phyloP scores from a whole-genome alignment of 176 grass and related monocot genomes.

The Phoenix dactylifera region DNA sequence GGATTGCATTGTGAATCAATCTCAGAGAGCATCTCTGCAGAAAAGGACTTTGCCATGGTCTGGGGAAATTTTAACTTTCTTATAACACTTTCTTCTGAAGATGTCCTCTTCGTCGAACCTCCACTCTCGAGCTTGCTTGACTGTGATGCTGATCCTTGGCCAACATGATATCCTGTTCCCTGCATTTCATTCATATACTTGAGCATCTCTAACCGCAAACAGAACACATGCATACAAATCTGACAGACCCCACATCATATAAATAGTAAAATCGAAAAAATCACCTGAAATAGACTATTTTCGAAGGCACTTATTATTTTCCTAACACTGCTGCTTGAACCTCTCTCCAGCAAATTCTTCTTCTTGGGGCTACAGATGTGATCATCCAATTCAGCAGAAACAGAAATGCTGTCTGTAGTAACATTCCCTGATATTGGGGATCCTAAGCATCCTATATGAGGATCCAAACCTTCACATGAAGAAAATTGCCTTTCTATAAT shows the following conservation, averaged over 20 bases:
- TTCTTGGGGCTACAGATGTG: neutral
- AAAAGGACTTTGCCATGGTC: slow-evolving; percentile 32
- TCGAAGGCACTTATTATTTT: slow-evolving; percentile 44
- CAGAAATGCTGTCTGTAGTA: neutral
- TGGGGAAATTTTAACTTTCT: slow-evolving; percentile 11
- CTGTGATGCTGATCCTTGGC: neutral
- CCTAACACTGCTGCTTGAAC: slow-evolving; percentile 17
- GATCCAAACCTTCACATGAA: neutral
- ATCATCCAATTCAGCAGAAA: slow-evolving; percentile 8
- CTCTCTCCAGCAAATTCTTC: slow-evolving; percentile 14
- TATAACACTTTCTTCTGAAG: slow-evolving; percentile 23
- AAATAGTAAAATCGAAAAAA: neutral
- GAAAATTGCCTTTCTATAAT: neutral
- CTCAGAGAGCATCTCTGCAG: slow-evolving; percentile 22
- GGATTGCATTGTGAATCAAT: slow-evolving; percentile 21
- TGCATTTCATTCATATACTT: slow-evolving; percentile 20
- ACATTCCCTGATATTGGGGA: slow-evolving; percentile 8
- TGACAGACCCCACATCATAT: too few relatives aligned
- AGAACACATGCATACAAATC: slow-evolving; percentile 5
- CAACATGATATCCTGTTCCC: slow-evolving; percentile 11
- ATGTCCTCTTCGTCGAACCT: slow-evolving; percentile 21
- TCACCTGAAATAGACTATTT: slow-evolving; percentile 24
- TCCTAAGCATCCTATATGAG: slow-evolving; percentile 1
- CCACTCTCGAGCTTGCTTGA: slow-evolving; percentile 13
- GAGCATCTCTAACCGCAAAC: slow-evolving; percentile 1